Base-by-base conservation (phyloP, 2,329 filamentous ascomycete genomes). In the Ustulina deusta region DNA sequence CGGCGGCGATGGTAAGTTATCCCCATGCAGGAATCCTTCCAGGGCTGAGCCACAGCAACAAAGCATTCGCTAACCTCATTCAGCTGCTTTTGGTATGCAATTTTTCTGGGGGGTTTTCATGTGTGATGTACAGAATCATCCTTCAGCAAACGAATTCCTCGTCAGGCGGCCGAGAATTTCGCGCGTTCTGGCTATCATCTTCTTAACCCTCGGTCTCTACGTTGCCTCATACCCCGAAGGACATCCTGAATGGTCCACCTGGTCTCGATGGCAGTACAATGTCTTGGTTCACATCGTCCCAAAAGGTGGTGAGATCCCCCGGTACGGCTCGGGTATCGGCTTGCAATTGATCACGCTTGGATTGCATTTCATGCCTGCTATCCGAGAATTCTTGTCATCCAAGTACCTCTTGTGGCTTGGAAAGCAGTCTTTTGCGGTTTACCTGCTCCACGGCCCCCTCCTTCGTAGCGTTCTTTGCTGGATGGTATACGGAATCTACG, bases 21-120 rank as follows among this genome's bases (percentile, higher is more conserved):
- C 15, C 25, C n/a, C 17, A 2, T 27, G 15, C 6, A 7, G 15
- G 13, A 4, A 34, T 20, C 42, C 13, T 3, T 4, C 1, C 2
- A 15, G 20, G 2, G 42, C 20, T 22, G 3, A 4, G 9, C 34
- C 6, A n/a, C n/a, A 36, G 15, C 32, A 5, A 13, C 3, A 20
- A 7, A 22, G 2, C 15, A 36, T 44, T 49, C 25, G 51, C 74
- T 75, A 61, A 73, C 54, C 17, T 3, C 7, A n/a, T 32, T n/a
- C 40, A 78, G 76, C 76, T 61, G 75, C 76, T 40, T 87, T 86
- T 67, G 84, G 85, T 56, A 85, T 87, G 78, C 88, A 88, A 76
- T 86, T 89, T 74, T 87, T 89, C 77, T 85, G 85, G 66, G 89
- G 89, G 68, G 87, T 87, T 73, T 86, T 90, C 74, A 81, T 91